Conservation (phyloP, 768 basidiomycete genomes). For the Suillus plorans region DNA sequence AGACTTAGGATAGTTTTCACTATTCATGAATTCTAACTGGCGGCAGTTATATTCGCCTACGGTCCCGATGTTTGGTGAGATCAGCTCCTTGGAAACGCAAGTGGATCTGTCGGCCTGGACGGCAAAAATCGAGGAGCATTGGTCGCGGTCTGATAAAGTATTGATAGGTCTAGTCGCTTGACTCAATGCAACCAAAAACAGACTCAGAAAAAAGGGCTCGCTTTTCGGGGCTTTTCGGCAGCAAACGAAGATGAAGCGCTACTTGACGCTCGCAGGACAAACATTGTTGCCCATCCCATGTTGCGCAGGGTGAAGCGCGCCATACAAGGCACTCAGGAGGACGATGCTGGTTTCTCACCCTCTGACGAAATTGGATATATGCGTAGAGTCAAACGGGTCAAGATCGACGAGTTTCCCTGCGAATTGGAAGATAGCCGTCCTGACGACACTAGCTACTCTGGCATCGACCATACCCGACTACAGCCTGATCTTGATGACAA, state of each 20-base stretch:
- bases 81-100: no score
- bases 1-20: no score
- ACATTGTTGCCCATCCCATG: not conserved
- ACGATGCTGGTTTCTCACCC: not conserved
- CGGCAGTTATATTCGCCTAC: no score
- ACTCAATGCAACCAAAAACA: not conserved
- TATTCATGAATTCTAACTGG: no score
- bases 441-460: not conserved
- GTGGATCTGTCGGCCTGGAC: no score
- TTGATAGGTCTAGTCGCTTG: no score
- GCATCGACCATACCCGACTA: not conserved
- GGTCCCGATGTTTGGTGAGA: no score
- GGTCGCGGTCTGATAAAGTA: no score
- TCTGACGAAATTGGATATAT: not conserved
- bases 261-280: not conserved
- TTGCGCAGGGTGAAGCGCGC: constrained; percentile 1
- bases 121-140: no score
- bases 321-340: not conserved
- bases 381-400: not conserved
- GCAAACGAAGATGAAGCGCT: not conserved
- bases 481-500: not conserved
- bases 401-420: not conserved
- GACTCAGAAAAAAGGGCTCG: not conserved
- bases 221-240: not conserved
- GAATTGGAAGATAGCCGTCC: not conserved